phyloP scores from a whole-genome alignment of 345 rosid genomes.

The Capsella bursapastoris region DNA sequence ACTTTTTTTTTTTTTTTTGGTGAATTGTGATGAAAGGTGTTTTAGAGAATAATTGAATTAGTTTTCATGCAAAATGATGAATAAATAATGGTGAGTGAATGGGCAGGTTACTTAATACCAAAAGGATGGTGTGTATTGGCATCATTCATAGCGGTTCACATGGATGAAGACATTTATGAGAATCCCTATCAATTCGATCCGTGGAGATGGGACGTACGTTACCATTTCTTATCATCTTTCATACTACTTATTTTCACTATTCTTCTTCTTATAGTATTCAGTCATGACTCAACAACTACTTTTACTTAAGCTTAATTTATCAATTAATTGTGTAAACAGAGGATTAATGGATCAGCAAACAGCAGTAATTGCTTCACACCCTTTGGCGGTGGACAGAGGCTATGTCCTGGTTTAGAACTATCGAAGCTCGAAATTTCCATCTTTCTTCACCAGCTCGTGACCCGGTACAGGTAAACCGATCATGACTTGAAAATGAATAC shows the following conservation, averaged over 20 bases:
- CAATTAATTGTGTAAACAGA: conserved; percentile 47
- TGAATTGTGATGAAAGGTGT: background rate
- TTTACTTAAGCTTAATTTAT: background rate
- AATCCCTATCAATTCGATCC: conserved; percentile 85
- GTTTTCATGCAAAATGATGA: background rate
- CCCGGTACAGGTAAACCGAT: conserved; percentile 58
- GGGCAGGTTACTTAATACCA: conserved; percentile 84
- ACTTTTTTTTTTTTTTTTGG: too few species aligned
- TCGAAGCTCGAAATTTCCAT: conserved; percentile 89
- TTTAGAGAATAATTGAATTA: background rate
- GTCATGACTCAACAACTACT: too few species aligned
- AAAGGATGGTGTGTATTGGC: conserved; percentile 93
- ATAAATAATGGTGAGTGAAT: conserved; percentile 28
- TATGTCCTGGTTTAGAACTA: conserved; percentile 93
- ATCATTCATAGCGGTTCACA: conserved; percentile 87
- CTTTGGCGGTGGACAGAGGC: conserved; percentile 98
- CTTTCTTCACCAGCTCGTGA: conserved; percentile 91
- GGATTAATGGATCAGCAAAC: conserved; percentile 58
- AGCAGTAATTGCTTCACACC: conserved; percentile 74
- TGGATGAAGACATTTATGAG: conserved; percentile 78
- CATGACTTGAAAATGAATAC: background rate
- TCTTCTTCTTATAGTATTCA: too few species aligned
- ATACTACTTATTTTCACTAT: background rate
- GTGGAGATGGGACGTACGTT: conserved; percentile 95
- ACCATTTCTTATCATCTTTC: background rate